These are phyloP conservation scores for Pseudopyrenochaeta lycopersici DNA, from an alignment of 2,329 filamentous ascomycete genomes.

Conservation along the genomic window DNA sequence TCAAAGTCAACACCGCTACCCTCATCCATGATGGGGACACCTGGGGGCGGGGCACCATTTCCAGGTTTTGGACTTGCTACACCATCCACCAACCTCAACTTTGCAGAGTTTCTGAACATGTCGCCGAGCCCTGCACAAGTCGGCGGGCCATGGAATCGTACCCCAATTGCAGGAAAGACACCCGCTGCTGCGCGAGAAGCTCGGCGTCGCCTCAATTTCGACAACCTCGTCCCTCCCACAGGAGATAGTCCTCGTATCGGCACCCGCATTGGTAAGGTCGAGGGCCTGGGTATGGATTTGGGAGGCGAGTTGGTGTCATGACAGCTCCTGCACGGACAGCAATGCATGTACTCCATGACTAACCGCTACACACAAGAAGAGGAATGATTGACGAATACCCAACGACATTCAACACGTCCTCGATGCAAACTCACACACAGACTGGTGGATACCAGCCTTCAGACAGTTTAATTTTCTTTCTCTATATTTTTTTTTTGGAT, in stretches of 20 bases:
- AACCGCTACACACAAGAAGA: conserved; percentile 11
- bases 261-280: conserved; percentile 53
- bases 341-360: conserved; percentile 18
- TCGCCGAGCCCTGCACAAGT: conserved; percentile 90
- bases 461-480: background rate
- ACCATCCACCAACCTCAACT: conserved; percentile 87
- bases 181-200: conserved; percentile 73
- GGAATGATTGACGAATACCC: conserved; percentile 34
- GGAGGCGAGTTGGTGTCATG: conserved; percentile 69
- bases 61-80: conserved; percentile 73
- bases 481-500: conserved; percentile 12
- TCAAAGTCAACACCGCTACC: conserved; percentile 68
- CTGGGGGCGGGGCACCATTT: conserved; percentile 67
- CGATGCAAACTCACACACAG: conserved; percentile 1
- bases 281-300: conserved; percentile 70
- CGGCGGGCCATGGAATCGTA: conserved; percentile 73
- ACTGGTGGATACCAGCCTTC: conserved; percentile 6
- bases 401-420: conserved; percentile 22
- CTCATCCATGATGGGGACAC: conserved; percentile 90
- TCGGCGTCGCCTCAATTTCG: conserved; percentile 83
- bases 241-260: conserved; percentile 54
- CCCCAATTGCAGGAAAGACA: conserved; percentile 70
- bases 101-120: conserved; percentile 96
- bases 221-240: conserved; percentile 70
- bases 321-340: conserved; percentile 12